These are phyloP conservation scores for Colletotrichum sidae DNA, from an alignment of 2,329 filamentous ascomycete genomes.

Conservation along the genomic window DNA sequence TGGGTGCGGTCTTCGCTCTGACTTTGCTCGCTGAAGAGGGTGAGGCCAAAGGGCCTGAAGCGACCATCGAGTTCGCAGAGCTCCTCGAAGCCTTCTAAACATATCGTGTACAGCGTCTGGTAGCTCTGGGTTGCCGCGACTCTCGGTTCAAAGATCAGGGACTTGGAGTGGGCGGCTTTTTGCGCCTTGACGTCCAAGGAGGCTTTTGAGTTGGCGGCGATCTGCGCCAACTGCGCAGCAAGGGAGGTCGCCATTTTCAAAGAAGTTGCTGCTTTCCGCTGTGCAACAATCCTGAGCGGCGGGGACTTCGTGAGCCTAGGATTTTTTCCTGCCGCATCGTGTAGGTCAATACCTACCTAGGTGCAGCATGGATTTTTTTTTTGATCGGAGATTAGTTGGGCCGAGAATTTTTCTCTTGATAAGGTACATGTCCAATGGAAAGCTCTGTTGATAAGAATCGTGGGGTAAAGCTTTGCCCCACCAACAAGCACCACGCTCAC, in stretches of 20 bases:
- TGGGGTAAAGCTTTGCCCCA: conserved; percentile 5
- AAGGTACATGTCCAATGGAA: conserved; percentile 40
- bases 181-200: conserved; percentile 94
- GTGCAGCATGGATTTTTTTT: conserved; percentile 41
- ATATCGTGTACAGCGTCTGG: conserved; percentile 88
- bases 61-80: conserved; percentile 87
- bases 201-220: conserved; percentile 89
- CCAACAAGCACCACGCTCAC: background rate
- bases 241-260: conserved; percentile 82
- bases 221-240: conserved; percentile 92
- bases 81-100: conserved; percentile 89
- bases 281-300: conserved; percentile 37
- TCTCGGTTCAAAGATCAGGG: conserved; percentile 89
- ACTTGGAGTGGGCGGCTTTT: conserved; percentile 91
- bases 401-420: conserved; percentile 38
- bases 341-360: conserved; percentile 33
- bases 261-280: conserved; percentile 36
- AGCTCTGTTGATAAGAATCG: conserved; percentile 14
- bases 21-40: conserved; percentile 94
- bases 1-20: conserved; percentile 88
- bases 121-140: conserved; percentile 90
- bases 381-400: conserved; percentile 42
- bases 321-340: conserved; percentile 14
- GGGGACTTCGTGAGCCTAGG: conserved; percentile 25
- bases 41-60: conserved; percentile 79